Conservation (phyloP, 2,329 filamentous ascomycete genomes). For the Fusarium fujikuroi region DNA sequence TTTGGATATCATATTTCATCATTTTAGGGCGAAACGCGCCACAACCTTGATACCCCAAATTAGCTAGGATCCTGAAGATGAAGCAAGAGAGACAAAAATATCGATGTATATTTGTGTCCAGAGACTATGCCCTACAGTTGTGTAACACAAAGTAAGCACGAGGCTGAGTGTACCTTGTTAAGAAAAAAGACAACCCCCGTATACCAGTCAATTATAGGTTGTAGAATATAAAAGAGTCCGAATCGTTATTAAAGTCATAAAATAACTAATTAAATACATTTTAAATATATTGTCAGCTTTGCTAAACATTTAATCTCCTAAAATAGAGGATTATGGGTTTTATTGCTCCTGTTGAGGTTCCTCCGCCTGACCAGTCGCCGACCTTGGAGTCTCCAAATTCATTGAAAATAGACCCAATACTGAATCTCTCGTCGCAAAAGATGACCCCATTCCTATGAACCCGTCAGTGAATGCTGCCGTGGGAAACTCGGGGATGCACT, state of each 20-base stretch:
- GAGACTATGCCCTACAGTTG: accelerated
- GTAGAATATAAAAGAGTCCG: accelerated
- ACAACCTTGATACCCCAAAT: neutral
- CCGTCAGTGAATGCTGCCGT: neutral
- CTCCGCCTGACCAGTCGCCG: neutral
- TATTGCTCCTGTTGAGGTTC: neutral
- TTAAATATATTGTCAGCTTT: accelerated
- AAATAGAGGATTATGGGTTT: too few species aligned
- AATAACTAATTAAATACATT: accelerated
- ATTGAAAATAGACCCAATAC: neutral
- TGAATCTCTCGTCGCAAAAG: accelerated
- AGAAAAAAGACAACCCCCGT: too few species aligned
- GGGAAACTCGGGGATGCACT: accelerated
- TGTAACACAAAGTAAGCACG: neutral
- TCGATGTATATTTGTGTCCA: accelerated
- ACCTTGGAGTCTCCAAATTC: neutral
- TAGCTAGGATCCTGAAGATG: neutral
- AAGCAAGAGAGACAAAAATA: neutral
- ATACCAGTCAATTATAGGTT: accelerated
- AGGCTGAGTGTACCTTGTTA: neutral
- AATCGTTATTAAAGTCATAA: neutral
- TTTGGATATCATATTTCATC: neutral
- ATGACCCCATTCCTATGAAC: accelerated
- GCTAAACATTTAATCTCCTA: accelerated
- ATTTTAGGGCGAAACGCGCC: neutral